Percentiles rank a stretch among this genome's conserved stretches.
These are phyloP conservation scores for Fusarium sp. DNA, from an alignment of 2,329 filamentous ascomycete species.

Conservation along the genomic window DNA sequence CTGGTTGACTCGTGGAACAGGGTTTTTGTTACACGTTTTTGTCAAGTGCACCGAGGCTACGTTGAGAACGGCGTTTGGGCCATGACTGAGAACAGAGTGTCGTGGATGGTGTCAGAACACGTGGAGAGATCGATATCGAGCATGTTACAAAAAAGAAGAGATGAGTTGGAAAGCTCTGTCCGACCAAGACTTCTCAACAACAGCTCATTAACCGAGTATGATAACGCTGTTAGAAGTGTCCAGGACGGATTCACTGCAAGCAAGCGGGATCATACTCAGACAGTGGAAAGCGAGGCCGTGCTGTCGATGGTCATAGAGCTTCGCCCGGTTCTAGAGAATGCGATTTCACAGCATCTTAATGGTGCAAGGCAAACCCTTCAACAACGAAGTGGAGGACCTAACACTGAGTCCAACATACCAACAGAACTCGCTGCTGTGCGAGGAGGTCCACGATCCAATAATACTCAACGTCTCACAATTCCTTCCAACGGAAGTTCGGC, in stretches of 20 bases:
- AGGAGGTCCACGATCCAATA: not conserved
- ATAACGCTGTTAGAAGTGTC: not conserved
- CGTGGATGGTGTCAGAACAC: not conserved
- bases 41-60: not conserved
- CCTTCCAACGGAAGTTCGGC: not conserved
- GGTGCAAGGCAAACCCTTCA: not conserved
- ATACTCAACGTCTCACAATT: not conserved
- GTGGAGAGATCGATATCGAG: not conserved
- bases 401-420: no score
- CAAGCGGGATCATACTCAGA: not conserved
- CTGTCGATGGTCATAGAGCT: conserved; percentile 31
- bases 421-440: not conserved
- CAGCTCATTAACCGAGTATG: not conserved
- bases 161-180: not conserved
- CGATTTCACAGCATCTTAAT: not conserved
- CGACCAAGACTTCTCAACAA: not conserved
- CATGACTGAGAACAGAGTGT: not conserved
- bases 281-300: conserved; percentile 25
- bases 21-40: conserved; percentile 24
- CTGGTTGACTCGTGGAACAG: conserved; percentile 36
- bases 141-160: not conserved
- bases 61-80: conserved; percentile 3
- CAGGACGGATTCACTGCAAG: not conserved
- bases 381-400: not conserved
- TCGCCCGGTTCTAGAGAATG: not conserved